Percentiles rank a stretch among this genome's conserved stretches.
Conservation (phyloP, 352 stramenopile genomes). For the Globisporangium uncinulatum region DNA sequence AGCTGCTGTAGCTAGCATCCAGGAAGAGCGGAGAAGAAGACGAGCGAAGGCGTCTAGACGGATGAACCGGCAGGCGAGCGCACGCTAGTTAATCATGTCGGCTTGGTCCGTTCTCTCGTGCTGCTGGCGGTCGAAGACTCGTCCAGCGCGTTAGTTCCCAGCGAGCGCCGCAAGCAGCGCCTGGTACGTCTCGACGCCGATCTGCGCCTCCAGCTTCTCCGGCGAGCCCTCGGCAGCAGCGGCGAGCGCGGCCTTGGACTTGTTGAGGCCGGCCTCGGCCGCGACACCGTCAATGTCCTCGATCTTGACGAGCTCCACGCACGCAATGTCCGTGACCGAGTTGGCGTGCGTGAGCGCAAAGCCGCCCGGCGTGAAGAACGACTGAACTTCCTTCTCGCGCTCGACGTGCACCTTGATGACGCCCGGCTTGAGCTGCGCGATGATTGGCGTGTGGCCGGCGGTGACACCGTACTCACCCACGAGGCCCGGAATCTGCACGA, state of each 20-base stretch:
- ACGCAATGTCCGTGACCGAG: slow-evolving; percentile 96
- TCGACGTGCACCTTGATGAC: slow-evolving; percentile 88
- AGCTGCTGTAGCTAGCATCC: too few species aligned
- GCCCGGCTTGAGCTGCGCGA: slow-evolving; percentile 96
- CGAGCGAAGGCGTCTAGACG: too few species aligned
- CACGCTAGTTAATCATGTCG: slow-evolving; percentile 1
- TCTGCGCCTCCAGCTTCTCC: slow-evolving; percentile 93
- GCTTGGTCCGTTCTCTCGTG: neutral
- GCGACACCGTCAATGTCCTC: slow-evolving; percentile 93
- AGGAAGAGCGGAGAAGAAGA: too few species aligned
- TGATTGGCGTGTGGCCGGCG: slow-evolving; percentile 94
- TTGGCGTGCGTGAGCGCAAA: slow-evolving; percentile 96
- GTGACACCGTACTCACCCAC: slow-evolving; percentile 98
- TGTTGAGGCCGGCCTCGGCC: slow-evolving; percentile 86
- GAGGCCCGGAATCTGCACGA: slow-evolving; percentile 93
- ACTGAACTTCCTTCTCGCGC: slow-evolving; percentile 87
- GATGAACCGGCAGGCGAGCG: neutral
- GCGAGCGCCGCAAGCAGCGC: slow-evolving; percentile 90
- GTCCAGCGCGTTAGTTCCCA: slow-evolving; percentile 27
- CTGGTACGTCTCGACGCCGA: slow-evolving; percentile 94
- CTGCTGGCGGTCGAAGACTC: neutral
- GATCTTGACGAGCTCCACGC: slow-evolving; percentile 95
- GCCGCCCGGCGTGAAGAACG: slow-evolving; percentile 97
- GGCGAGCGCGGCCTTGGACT: slow-evolving; percentile 86
- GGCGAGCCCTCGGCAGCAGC: slow-evolving; percentile 78